These are phyloP conservation scores for Setomelanomma holmii DNA, from an alignment of 2,329 filamentous ascomycete species.

Conservation along the genomic window DNA sequence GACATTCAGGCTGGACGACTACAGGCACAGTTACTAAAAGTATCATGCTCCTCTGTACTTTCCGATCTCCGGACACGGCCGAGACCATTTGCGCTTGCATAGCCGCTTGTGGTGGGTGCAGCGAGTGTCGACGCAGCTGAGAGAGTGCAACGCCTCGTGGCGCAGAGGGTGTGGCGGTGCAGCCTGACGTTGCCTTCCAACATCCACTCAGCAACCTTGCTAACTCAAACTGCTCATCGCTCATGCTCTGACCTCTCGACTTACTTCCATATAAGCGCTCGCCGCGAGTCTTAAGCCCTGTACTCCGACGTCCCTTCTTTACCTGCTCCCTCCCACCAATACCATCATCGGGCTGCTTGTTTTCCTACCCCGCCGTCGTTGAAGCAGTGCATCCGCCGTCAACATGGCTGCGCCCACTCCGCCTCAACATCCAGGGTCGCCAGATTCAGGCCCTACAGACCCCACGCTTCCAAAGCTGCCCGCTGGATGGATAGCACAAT, in stretches of 20 bases:
- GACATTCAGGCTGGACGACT: constrained; percentile 5
- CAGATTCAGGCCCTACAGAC: constrained; percentile 50
- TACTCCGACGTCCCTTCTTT: not conserved
- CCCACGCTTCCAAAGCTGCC: constrained; percentile 47
- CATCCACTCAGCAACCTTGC: constrained; percentile 20
- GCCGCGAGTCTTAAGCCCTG: constrained; percentile 13
- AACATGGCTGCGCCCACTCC: constrained; percentile 47
- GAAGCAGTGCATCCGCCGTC: not conserved
- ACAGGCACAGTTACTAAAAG: too few relatives aligned
- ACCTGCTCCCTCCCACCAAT: not conserved
- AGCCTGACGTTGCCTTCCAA: constrained; percentile 10
- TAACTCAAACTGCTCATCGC: constrained; percentile 27
- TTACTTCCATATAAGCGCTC: constrained; percentile 29
- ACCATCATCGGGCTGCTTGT: not conserved
- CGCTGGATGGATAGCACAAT: constrained; percentile 51
- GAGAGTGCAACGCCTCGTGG: not conserved
- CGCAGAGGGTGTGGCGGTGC: constrained; percentile 5
- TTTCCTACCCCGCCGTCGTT: constrained; percentile 1
- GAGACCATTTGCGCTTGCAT: not conserved
- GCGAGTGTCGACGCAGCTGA: constrained; percentile 16
- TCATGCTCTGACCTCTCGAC: constrained; percentile 15
- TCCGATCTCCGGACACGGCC: not conserved
- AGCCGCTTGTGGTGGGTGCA: constrained; percentile 6
- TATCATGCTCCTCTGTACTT: not conserved
- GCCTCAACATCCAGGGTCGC: constrained; percentile 45